A percentile compares a stretch with the other conserved stretches of the same genome.
These are phyloP conservation scores for Fusarium goolgardi DNA, from an alignment of 2,329 filamentous ascomycete species.

Conservation along the genomic window DNA sequence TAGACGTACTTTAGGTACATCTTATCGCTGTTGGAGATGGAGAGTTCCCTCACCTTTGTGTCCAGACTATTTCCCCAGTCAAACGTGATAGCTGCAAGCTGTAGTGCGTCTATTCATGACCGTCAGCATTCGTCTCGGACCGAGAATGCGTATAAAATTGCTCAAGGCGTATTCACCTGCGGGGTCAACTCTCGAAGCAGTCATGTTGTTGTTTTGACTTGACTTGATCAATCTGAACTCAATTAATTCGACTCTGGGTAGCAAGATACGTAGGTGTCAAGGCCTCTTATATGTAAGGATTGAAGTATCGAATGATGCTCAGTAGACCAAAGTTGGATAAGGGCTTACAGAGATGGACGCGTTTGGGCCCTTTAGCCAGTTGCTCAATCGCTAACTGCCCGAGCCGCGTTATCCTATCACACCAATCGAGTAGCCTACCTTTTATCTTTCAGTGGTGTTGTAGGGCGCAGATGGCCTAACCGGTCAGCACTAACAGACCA, in stretches of 20 bases:
- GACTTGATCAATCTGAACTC: not conserved
- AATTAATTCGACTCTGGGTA: not conserved
- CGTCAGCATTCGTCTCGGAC: not conserved
- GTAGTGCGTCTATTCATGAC: not conserved
- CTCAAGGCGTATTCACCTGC: not conserved
- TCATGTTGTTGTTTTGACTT: not conserved
- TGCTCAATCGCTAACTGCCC: too few relatives aligned
- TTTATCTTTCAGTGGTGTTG: too few relatives aligned
- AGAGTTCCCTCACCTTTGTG: not conserved
- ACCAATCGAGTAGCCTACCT: too few relatives aligned
- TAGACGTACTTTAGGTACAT: not conserved
- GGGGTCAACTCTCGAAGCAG: not conserved
- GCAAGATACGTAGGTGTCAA: not conserved
- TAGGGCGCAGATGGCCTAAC: not conserved
- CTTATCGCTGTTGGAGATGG: not conserved
- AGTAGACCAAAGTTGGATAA: too few relatives aligned
- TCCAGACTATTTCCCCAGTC: constrained; percentile 13
- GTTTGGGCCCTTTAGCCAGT: too few relatives aligned
- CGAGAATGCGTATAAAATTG: not conserved
- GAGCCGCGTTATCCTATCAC: too few relatives aligned
- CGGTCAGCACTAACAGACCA: not conserved
- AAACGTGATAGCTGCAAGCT: constrained; percentile 3
- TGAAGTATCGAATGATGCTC: not conserved
- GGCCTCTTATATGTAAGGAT: not conserved
- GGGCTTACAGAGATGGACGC: not conserved